phyloP scores from a whole-genome alignment of 73 alveolate species.

The Paramecium pentaurelia region DNA sequence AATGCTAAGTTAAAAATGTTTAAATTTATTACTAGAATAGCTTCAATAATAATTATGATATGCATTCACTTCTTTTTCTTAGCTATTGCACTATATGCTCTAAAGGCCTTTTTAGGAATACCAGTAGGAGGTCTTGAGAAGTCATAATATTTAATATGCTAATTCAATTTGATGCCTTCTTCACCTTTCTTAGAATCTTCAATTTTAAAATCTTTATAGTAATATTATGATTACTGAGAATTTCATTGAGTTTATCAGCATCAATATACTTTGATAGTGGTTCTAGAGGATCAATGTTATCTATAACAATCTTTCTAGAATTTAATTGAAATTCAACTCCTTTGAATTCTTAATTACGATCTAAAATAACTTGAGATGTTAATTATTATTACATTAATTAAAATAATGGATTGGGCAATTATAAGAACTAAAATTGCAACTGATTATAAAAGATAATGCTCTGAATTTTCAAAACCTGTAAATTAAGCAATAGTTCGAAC shows the following conservation, averaged over 20 bases:
- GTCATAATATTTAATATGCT: neutral
- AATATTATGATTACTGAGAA: neutral
- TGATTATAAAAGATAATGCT: conserved; percentile 15
- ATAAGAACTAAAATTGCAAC: conserved; percentile 36
- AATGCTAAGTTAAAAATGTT: neutral
- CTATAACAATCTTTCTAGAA: conserved; percentile 1
- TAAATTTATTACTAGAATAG: neutral
- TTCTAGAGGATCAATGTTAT: neutral
- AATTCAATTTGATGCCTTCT: conserved; percentile 25
- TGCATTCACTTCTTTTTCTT: conserved; percentile 2
- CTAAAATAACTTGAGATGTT: neutral
- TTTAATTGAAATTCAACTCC: neutral
- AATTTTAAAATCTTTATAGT: neutral
- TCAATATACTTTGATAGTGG: conserved; percentile 27
- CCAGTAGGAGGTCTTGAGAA: conserved; percentile 33
- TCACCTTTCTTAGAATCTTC: conserved; percentile 2
- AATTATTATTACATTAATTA: conserved; percentile 1
- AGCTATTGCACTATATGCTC: conserved; percentile 36
- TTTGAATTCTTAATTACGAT: conserved; percentile 16
- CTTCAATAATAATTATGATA: neutral
- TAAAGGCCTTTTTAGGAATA: neutral
- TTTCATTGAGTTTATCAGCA: conserved; percentile 18
- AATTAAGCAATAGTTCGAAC: conserved; percentile 24
- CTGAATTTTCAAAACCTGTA: neutral
- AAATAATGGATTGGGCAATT: conserved; percentile 25